Base-by-base conservation (phyloP, 108 stramenopile genomes). In the Hondaea fermentalgiana region DNA sequence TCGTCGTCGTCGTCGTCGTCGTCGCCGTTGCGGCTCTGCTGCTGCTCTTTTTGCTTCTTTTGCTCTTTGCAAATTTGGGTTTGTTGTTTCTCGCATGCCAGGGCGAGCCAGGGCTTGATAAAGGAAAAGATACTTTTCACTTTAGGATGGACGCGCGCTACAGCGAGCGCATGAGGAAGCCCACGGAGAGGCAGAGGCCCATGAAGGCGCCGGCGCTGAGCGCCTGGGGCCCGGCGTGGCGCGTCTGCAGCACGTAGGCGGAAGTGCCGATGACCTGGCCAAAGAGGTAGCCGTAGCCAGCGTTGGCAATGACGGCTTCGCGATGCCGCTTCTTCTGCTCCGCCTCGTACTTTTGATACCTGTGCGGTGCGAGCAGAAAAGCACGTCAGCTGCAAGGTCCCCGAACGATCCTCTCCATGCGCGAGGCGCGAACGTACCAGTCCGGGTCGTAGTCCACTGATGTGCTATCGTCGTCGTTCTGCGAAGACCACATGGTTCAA, bases 161-260 rank as follows among this genome's bases (percentile, higher is more conserved):
- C 64, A 69, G 42, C 25, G 64, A 69, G 64, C 64, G 64, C 35
- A 69, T 42, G 64, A 83, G 51, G 49, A 53, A 83, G 49, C 76
- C 76, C 49, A 83, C 76, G 12, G 76, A 47, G 51, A 83, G 51
- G 5, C 76, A 83, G 23, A 83, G 6, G 49, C 76, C 76, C 49
- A 83, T 53, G 25, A 83, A 83, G 45, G 76, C 51, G 25, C 76
- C 76, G n/a, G 76, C 51, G 25, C n/a, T 25, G 76, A 83, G 6
- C 10, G 49, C 76, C 51, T 83, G 49, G 43, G 76, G 49, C 3
- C 51, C 51, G 25, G n/a, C 76, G 76, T 53, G 76, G 25, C 76
- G 45, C 49, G 76, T 83, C 76, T 83, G 76, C 45, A 83, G 76
- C 76, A 83, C 76, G 76, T 83, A 83, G 19, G 76, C 76, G 17